A percentile compares a stretch with the other conserved stretches of the same genome.
Conservation (phyloP, 1,284 basidiomycete genomes). For the Boletellus deceptivus region DNA sequence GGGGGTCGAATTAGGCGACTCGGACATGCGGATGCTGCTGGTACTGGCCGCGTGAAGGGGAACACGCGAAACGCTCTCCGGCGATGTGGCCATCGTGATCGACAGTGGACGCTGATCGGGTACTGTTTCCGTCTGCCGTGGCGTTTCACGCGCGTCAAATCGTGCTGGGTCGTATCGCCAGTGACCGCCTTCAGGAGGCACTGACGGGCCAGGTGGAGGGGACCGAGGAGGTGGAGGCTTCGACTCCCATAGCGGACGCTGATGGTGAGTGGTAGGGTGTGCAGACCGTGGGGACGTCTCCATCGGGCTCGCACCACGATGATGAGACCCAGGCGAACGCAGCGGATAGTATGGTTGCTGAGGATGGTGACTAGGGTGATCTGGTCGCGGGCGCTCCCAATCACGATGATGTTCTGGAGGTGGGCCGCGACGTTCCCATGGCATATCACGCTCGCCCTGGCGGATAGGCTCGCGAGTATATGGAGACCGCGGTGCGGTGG, state of each 20-base stretch:
- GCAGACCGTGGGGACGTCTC: slow-evolving; percentile 54
- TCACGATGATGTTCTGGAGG: slow-evolving; percentile 43
- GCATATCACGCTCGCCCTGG: slow-evolving; percentile 41
- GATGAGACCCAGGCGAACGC: slow-evolving; percentile 31
- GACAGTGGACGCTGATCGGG: slow-evolving; percentile 27
- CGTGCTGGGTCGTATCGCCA: slow-evolving; percentile 36
- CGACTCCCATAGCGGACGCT: slow-evolving; percentile 32
- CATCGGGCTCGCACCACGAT: slow-evolving; percentile 38
- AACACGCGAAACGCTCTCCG: slow-evolving; percentile 33
- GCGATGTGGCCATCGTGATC: slow-evolving; percentile 28
- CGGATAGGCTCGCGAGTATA: slow-evolving; percentile 49
- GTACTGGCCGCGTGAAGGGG: slow-evolving; percentile 26
- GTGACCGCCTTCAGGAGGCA: slow-evolving; percentile 22
- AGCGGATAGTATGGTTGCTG: slow-evolving; percentile 33
- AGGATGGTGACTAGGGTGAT: slow-evolving; percentile 42
- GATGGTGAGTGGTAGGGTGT: slow-evolving; percentile 33
- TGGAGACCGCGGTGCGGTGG: slow-evolving; percentile 50
- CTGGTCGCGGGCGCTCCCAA: slow-evolving; percentile 51
- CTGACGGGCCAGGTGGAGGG: slow-evolving; percentile 21
- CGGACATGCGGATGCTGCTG: slow-evolving; percentile 35
- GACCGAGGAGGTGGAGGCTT: slow-evolving; percentile 31
- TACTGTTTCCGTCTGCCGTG: slow-evolving; percentile 24
- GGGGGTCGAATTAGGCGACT: slow-evolving; percentile 41
- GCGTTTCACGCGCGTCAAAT: slow-evolving; percentile 31
- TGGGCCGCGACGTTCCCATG: slow-evolving; percentile 54